Conservation (phyloP, 2,329 filamentous ascomycete genomes). For the Clarireedia homoeocarpa region DNA sequence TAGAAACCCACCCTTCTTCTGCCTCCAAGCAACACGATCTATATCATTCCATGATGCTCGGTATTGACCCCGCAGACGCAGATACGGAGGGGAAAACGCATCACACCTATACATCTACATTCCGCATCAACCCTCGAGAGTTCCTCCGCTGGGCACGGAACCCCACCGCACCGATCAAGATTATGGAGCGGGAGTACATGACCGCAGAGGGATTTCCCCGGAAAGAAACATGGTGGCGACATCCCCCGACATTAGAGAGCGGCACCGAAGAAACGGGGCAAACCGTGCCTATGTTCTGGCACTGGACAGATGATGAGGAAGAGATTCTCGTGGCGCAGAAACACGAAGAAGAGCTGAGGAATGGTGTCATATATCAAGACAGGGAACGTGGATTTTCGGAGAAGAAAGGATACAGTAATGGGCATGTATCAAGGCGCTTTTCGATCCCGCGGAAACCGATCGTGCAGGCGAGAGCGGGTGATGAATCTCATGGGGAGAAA, state of each 20-base stretch:
- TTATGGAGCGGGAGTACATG: conserved; percentile 20
- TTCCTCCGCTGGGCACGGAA: conserved; percentile 2
- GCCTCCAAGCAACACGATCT: neutral
- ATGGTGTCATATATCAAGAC: too few relatives aligned
- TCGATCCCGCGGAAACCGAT: too few relatives aligned
- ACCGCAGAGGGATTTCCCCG: conserved; percentile 18
- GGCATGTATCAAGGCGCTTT: neutral
- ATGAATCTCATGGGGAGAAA: neutral
- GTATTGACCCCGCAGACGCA: neutral
- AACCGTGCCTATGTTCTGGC: conserved; percentile 14
- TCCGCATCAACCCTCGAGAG: neutral
- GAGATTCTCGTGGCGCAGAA: neutral
- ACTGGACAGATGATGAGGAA: neutral
- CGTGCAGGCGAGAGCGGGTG: too few relatives aligned
- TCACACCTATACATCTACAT: neutral
- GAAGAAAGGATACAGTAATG: neutral
- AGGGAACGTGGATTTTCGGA: neutral
- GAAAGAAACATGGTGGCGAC: conserved; percentile 25
- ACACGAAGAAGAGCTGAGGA: neutral
- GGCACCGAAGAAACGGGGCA: conserved; percentile 7
- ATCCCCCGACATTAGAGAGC: conserved; percentile 22
- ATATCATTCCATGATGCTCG: neutral
- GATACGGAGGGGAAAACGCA: neutral
- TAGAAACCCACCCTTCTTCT: neutral
- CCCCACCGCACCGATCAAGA: conserved; percentile 16